phyloP scores from a whole-genome alignment of 2,329 filamentous ascomycete species.

The Exophiala spinifera region DNA sequence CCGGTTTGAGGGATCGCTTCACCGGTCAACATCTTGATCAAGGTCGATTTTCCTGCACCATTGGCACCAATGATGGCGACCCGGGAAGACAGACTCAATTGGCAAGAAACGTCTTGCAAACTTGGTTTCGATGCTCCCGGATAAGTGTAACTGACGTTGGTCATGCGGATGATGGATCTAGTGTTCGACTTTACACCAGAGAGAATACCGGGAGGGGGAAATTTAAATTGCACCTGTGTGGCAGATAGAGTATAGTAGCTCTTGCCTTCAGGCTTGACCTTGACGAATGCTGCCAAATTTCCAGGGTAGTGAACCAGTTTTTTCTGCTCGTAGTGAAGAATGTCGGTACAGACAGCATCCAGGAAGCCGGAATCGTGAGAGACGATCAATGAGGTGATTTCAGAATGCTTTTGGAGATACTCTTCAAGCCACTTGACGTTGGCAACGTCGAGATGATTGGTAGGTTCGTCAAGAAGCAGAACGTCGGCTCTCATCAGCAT shows the following conservation, averaged over 20 bases:
- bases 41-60: slow-evolving; percentile 94
- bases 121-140: slow-evolving; percentile 85
- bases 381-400: slow-evolving; percentile 96
- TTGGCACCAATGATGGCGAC: slow-evolving; percentile 97
- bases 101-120: slow-evolving; percentile 81
- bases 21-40: slow-evolving; percentile 95
- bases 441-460: slow-evolving; percentile 93
- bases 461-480: slow-evolving; percentile 93
- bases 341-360: slow-evolving; percentile 95
- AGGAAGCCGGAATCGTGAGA: slow-evolving; percentile 98
- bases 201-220: slow-evolving; percentile 90
- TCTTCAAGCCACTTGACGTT: slow-evolving; percentile 96
- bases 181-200: slow-evolving; percentile 94
- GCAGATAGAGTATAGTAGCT: slow-evolving; percentile 95
- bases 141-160: slow-evolving; percentile 86
- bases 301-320: slow-evolving; percentile 65
- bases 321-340: slow-evolving; percentile 98
- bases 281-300: slow-evolving; percentile 67
- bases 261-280: slow-evolving; percentile 88
- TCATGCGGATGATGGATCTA: slow-evolving; percentile 92
- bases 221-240: slow-evolving; percentile 91
- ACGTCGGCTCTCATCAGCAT: slow-evolving; percentile 98
- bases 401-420: slow-evolving; percentile 91
- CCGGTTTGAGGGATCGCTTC: slow-evolving; percentile 80
- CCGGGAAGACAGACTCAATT: slow-evolving; percentile 82